Evolutionary conservation across 2,329 filamentous ascomycete genomes (phyloP), one percentile per base, ranked within the genome.

Genomic region (Ophiocordyceps polyrhachis-furcata): DNA sequence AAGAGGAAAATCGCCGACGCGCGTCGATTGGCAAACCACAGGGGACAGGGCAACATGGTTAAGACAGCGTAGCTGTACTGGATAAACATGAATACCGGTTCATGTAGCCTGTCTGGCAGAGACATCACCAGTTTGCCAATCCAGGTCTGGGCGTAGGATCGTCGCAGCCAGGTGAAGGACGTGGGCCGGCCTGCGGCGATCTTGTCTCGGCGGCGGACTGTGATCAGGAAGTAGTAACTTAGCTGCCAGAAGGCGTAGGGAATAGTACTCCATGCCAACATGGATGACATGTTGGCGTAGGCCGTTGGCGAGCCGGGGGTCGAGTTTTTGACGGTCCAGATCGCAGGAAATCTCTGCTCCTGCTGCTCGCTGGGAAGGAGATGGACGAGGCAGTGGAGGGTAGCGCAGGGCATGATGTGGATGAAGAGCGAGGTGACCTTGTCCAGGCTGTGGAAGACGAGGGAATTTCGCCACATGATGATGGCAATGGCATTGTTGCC

Each of bases 381-480:
- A 59, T 98, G 91, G 15, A 94, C 83, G 14, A 98, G 71, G 57
- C 86, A 93, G 62, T 98, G 91, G 13, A 98, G 73, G 1, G 88
- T 85, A 6, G 83, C 89, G 51, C 88, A 94, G 1, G 91, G 91
- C 89, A 98, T 98, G 56, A 98, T 93, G 62, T 98, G 91, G 53
- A 98, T 95, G 66, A 98, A 98, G n/a, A 98, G 72, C 58, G 85
- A 91, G 13, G 88, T 93, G 49, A 96, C 87, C 64, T 98, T 98
- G 70, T 98, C 91, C 63, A 98, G 79, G 58, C 86, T 93, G 68
- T 98, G 91, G 62, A 98, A 98, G 42, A 98, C 91, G 57, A 98
- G 75, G 29, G 88, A 95, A 61, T 98, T 98, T 50, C 91, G 79
- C 91, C 91, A 98, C 88, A 98, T 91, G 58, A 91, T 87, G 60